Percentiles rank a stretch among this genome's conserved stretches.
These are phyloP conservation scores for Solidago caesia DNA, from an alignment of 129 eudicot genomes.

Conservation along the genomic window DNA sequence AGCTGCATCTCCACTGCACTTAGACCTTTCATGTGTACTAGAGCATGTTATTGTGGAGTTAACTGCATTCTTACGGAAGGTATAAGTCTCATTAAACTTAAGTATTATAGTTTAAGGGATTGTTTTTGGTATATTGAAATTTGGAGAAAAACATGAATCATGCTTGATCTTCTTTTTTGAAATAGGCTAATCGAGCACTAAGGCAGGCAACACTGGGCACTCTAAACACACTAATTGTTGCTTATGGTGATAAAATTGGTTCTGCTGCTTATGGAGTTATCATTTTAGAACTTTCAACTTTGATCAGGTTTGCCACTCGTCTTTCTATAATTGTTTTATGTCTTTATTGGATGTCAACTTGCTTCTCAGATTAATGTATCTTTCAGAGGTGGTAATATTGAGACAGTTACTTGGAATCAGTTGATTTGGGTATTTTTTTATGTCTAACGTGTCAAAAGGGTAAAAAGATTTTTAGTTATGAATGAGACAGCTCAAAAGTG, in stretches of 20 bases:
- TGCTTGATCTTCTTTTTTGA: conserved; percentile 19
- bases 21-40: conserved; percentile 86
- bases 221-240: conserved; percentile 77
- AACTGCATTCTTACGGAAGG: conserved; percentile 94
- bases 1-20: conserved; percentile 87
- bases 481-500: background rate
- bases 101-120: background rate
- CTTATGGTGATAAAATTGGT: conserved; percentile 90
- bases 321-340: conserved; percentile 9
- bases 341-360: background rate
- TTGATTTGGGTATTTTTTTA: background rate
- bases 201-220: conserved; percentile 98
- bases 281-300: conserved; percentile 84
- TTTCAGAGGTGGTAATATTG: background rate
- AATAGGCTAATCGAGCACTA: conserved; percentile 91
- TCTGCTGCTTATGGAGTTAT: conserved; percentile 96
- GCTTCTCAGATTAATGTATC: conserved; percentile 13
- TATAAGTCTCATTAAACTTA: conserved; percentile 18
- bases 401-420: background rate
- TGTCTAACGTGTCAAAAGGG: background rate
- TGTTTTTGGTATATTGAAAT: background rate
- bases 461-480: background rate
- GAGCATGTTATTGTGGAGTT: conserved; percentile 90
- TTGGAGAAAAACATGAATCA: conserved; percentile 12
- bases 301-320: conserved; percentile 64